These are phyloP conservation scores for Tricholoma terreum DNA, from an alignment of 768 basidiomycete genomes.

Conservation along the genomic window DNA sequence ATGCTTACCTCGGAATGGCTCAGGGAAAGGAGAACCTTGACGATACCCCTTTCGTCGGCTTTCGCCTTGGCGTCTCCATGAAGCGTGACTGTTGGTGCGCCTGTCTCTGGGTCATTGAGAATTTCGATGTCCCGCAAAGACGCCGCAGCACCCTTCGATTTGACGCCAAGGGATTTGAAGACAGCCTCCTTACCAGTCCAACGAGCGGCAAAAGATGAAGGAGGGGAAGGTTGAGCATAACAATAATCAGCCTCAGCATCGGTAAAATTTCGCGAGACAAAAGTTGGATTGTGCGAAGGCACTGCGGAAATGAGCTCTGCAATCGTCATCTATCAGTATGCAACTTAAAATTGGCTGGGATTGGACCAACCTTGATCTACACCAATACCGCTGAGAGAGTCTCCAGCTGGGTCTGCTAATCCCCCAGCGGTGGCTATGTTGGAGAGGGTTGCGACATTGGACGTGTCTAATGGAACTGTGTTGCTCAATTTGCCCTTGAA, in stretches of 20 bases:
- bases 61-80: constrained; percentile 77
- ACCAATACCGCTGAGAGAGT: constrained; percentile 68
- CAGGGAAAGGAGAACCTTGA: constrained; percentile 75
- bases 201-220: constrained; percentile 91
- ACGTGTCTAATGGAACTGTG: constrained; percentile 48
- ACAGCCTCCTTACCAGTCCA: constrained; percentile 98
- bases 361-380: constrained; percentile 76
- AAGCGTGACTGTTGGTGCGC: constrained; percentile 73
- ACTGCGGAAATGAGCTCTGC: constrained; percentile 89
- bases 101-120: constrained; percentile 64
- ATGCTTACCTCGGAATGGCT: constrained; percentile 84
- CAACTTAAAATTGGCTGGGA: neutral
- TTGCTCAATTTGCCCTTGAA: constrained; percentile 66
- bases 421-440: constrained; percentile 43
- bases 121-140: constrained; percentile 99
- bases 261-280: constrained; percentile 92
- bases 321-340: constrained; percentile 5
- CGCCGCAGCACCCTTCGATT: constrained; percentile 89
- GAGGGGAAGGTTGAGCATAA: constrained; percentile 75
- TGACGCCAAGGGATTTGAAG: constrained; percentile 91
- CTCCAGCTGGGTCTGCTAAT: constrained; percentile 27
- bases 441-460: constrained; percentile 67
- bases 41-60: constrained; percentile 71
- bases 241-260: constrained; percentile 86
- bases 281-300: constrained; percentile 84